A percentile compares a stretch with the other conserved stretches of the same genome.
Evolutionary conservation across 208 protist species (phyloP).

Genomic region (Crithidia mellificae): DNA sequence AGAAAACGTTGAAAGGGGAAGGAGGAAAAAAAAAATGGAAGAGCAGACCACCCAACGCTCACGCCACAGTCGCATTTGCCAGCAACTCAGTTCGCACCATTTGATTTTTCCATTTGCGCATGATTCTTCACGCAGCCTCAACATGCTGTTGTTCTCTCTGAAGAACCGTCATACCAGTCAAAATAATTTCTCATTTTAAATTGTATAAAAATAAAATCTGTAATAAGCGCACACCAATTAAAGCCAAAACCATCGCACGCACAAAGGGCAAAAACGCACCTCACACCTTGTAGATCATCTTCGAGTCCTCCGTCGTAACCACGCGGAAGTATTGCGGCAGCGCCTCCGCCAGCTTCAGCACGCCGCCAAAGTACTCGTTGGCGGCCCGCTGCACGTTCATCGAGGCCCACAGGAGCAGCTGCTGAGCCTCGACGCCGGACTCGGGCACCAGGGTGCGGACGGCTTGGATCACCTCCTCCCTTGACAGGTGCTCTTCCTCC

Average conservation of each 20-base stretch:
- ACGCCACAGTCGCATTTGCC: too few species aligned
- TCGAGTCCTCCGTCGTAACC: slow-evolving; percentile 44
- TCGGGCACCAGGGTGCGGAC: slow-evolving; percentile 61
- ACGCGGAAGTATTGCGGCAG: slow-evolving; percentile 58
- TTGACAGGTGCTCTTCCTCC: slow-evolving; percentile 41
- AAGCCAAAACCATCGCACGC: not conserved
- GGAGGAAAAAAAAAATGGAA: too few species aligned
- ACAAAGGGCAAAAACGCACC: not conserved
- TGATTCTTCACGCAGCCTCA: too few species aligned
- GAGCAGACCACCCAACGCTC: too few species aligned
- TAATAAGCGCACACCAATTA: not conserved
- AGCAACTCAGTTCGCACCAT: too few species aligned
- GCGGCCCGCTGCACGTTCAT: slow-evolving; percentile 70
- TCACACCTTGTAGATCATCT: slow-evolving; percentile 44
- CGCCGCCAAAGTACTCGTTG: slow-evolving; percentile 63
- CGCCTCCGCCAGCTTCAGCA: slow-evolving; percentile 62
- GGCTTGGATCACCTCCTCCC: slow-evolving; percentile 40
- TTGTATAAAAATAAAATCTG: too few species aligned
- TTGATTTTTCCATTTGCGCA: too few species aligned
- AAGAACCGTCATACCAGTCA: too few species aligned
- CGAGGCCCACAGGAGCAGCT: slow-evolving; percentile 78
- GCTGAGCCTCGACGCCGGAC: slow-evolving; percentile 58
- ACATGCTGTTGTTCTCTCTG: too few species aligned
- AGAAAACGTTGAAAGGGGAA: too few species aligned
- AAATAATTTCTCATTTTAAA: too few species aligned